Base-by-base conservation (phyloP, 352 stramenopile genomes). In the Phytopythium mirpurense region DNA sequence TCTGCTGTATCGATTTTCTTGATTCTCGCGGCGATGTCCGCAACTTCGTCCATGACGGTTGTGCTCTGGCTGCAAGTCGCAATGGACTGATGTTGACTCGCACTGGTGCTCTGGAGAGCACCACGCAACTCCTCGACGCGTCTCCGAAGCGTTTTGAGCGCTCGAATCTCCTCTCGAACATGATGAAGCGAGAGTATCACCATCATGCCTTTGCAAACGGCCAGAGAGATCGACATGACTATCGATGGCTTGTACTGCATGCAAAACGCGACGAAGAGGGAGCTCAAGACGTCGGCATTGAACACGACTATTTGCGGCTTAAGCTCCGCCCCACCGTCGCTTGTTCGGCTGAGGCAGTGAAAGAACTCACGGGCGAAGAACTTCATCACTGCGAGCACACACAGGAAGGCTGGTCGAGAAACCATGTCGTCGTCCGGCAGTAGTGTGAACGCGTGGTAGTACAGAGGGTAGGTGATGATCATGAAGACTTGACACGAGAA, bases 281-380 rank as follows among this genome's bases (percentile, higher is more conserved):
- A 62, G 44, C 64, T 74, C 48, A 76, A 72, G 12, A 78, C 62
- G 18, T 78, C 60, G 21, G 74, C 51, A 15, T 69, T 78, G 58
- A 76, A 67, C 12, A 74, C 43, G 15, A 81, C 57, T 11, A 70
- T 48, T 36, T 57, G 50, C 0, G 63, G 67, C 10, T 63, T 57
- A 36, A 62, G 36, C n/a, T 72, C 57, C 31, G 1, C n/a, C 26
- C 37, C 37, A 26, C n/a, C 37, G 2, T 26, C 37, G 8, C n/a
- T 43, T 26, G n/a, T 43, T 26, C 37, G 5, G 18, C 63, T 51
- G 0, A 56, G 56, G 1, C 46, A 56, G 2, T 56, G 49, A 38
- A 68, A 63, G 11, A 66, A 23, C 10, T 72, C 54, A 15, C 63
- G 56, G 8, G 62, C 26, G 11, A 23, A 1, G 15, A 77, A 37